Evolutionary conservation across 495 filamentous ascomycete genomes (phyloP).

Genomic region (Neurospora sp.): DNA sequence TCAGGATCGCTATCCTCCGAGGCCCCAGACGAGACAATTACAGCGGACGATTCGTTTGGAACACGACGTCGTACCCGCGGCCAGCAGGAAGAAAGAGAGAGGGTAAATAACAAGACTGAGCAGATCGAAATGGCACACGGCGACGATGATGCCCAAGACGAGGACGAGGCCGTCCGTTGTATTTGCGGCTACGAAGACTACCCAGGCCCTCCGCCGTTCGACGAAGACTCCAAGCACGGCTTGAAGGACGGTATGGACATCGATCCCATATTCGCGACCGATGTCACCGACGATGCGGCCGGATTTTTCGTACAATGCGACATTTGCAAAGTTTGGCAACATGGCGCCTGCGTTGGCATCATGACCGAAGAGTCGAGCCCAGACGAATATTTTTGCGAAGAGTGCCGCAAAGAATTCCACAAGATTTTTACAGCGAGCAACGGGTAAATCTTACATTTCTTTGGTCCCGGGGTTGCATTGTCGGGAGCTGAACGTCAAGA

Average conservation of each 20-base stretch:
- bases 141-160: conserved; percentile 61
- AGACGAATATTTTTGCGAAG: conserved; percentile 96
- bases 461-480: background rate
- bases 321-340: conserved; percentile 95
- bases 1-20: conserved; percentile 67
- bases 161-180: conserved; percentile 90
- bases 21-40: conserved; percentile 65
- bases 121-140: conserved; percentile 43
- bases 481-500: conserved; percentile 12
- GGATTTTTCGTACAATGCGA: conserved; percentile 98
- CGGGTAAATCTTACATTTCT: conserved; percentile 55
- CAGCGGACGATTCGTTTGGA: conserved; percentile 37
- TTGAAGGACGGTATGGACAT: conserved; percentile 41
- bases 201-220: conserved; percentile 69
- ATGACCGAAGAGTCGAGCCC: conserved; percentile 85
- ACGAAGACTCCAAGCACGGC: conserved; percentile 46
- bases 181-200: conserved; percentile 93
- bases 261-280: conserved; percentile 50
- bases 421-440: conserved; percentile 65
- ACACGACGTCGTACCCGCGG: conserved; percentile 59
- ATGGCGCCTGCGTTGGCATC: conserved; percentile 95
- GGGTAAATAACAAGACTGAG: conserved; percentile 35
- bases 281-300: conserved; percentile 73
- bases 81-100: conserved; percentile 51
- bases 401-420: conserved; percentile 86